Evolutionary conservation across 225 moss, liverwort and hornwort species (phyloP), one percentile per base, ranked within the genome.

Genomic region (Bryoerythrophyllum caledonicum): DNA sequence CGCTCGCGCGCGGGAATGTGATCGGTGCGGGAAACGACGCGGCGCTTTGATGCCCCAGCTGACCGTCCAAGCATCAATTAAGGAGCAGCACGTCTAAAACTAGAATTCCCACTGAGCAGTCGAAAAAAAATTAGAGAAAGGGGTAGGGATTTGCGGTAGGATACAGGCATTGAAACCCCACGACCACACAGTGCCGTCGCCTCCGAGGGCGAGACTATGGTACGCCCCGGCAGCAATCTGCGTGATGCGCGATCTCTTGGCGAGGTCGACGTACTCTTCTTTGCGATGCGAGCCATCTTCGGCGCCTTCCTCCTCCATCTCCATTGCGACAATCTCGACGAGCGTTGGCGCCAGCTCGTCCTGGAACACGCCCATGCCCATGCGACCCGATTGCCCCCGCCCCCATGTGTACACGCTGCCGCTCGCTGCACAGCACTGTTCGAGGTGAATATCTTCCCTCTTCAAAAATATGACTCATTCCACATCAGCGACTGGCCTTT

Each of bases 151-250:
- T 16, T 53, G 38, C 54, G 20, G 51, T 24, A 67, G 84, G 84
- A 84, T 84, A 84, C 84, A 84, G 72, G 84, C 84, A 84, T 84
- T 80, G 72, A 74, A 84, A 27, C 84, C 84, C 84, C 84, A 84
- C 4, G 84, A 84, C 80, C 80, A 84, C 58, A 84, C 64, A 7
- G 76, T 76, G 44, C 80, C 84, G 35, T 84, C 76, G 43, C 58
- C 80, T 68, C 73, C 64, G 14, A 84, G 72, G 32, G 80, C 79
- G 40, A 84, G 76, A n/a, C 84, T 80, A 25, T 84, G 84, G 27
- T 76, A 80, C 43, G 80, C 62, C 15, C 84, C 84, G 1, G 76
- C 80, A 44, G 80, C 80, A 7, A 84, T 30, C 52, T 58, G 67
- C 1, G 72, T 67, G 12, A 84, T 74, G 62, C 63, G 75, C 15